A percentile compares a stretch with the other conserved stretches of the same genome.
Conservation (phyloP, 1,284 basidiomycete species). For the Ceratobasidium sp. region DNA sequence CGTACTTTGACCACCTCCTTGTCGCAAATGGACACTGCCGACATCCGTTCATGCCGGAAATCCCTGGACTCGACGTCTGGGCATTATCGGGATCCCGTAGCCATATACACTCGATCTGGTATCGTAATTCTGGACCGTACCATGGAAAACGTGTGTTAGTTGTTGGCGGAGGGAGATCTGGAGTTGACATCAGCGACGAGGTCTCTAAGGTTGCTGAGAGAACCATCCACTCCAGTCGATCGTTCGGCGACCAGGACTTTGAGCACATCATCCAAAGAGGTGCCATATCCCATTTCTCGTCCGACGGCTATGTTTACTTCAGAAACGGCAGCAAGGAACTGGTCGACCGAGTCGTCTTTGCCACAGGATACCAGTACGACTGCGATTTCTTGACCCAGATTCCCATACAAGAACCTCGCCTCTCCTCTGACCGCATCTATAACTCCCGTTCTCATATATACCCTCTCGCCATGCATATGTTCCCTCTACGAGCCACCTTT, state of each 20-base stretch:
- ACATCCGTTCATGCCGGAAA: slow-evolving; percentile 70
- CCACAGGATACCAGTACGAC: slow-evolving; percentile 77
- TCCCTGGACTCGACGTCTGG: slow-evolving; percentile 75
- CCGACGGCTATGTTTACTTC: slow-evolving; percentile 37
- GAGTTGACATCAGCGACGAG: slow-evolving; percentile 74
- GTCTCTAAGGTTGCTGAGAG: slow-evolving; percentile 57
- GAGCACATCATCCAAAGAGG: slow-evolving; percentile 27
- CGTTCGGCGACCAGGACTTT: slow-evolving; percentile 18
- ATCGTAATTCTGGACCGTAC: slow-evolving; percentile 67
- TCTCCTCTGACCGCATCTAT: slow-evolving; percentile 64
- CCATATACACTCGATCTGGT: slow-evolving; percentile 75
- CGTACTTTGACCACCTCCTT: slow-evolving; percentile 71
- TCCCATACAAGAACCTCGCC: slow-evolving; percentile 8
- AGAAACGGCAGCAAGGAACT: slow-evolving; percentile 24
- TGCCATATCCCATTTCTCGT: slow-evolving; percentile 24
- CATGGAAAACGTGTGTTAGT: slow-evolving; percentile 70
- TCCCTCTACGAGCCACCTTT: slow-evolving; percentile 66
- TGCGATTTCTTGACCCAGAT: slow-evolving; percentile 36
- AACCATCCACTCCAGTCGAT: slow-evolving; percentile 68
- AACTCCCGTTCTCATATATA: slow-evolving; percentile 76
- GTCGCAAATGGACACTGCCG: slow-evolving; percentile 82
- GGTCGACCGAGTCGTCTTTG: slow-evolving; percentile 75
- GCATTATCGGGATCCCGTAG: slow-evolving; percentile 43
- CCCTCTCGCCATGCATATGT: slow-evolving; percentile 70
- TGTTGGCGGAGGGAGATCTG: slow-evolving; percentile 79